These are phyloP conservation scores for Phialophora verrucosa DNA, from an alignment of 2,329 filamentous ascomycete genomes.

Conservation along the genomic window DNA sequence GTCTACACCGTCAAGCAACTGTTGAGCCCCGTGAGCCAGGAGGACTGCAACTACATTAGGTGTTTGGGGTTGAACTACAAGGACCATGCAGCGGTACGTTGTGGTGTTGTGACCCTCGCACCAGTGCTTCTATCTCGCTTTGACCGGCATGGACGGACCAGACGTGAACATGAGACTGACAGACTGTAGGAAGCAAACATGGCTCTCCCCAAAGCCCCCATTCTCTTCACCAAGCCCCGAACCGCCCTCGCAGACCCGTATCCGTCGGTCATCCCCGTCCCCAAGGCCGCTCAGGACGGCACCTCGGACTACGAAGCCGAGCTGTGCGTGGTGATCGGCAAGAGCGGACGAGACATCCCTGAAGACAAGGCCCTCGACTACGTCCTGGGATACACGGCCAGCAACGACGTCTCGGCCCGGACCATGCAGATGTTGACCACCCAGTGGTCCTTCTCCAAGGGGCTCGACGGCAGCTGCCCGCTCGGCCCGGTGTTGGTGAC, in stretches of 20 bases:
- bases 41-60: conserved; percentile 45
- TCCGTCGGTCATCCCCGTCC: conserved; percentile 41
- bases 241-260: conserved; percentile 45
- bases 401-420: conserved; percentile 51
- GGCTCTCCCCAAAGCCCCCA: conserved; percentile 46
- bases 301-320: conserved; percentile 52
- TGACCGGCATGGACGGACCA: not conserved
- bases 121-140: not conserved
- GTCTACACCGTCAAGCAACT: conserved; percentile 39
- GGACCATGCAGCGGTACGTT: conserved; percentile 45
- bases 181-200: conserved; percentile 45
- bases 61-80: conserved; percentile 56
- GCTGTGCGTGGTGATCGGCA: conserved; percentile 48
- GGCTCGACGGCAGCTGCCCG: conserved; percentile 50
- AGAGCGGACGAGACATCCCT: conserved; percentile 47
- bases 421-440: conserved; percentile 46
- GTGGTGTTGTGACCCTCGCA: not conserved
- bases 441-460: conserved; percentile 51
- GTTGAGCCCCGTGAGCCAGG: conserved; percentile 38
- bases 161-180: not conserved
- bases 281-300: conserved; percentile 47
- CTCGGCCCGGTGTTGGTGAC: conserved; percentile 45
- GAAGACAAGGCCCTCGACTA: conserved; percentile 47
- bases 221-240: conserved; percentile 50
- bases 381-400: conserved; percentile 49